Conservation (phyloP, 2,329 filamentous ascomycete genomes). For the Cercospora brassicicola region DNA sequence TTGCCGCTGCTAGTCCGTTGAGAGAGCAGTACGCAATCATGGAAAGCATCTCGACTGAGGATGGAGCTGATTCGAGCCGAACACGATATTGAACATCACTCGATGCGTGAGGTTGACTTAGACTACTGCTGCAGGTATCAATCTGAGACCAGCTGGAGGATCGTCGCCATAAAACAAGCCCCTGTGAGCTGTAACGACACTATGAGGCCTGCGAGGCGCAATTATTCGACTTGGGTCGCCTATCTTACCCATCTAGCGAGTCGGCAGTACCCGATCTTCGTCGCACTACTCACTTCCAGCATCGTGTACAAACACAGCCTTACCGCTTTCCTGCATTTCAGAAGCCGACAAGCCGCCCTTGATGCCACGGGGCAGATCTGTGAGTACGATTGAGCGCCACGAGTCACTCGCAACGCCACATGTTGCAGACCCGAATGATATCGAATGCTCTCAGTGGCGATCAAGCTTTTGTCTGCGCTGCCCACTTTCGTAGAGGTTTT, state of each 20-base stretch:
- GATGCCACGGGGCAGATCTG: conserved; percentile 8
- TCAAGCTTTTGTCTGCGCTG: not conserved
- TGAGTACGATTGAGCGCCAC: not conserved
- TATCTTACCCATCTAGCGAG: too few species aligned
- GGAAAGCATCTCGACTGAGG: too few species aligned
- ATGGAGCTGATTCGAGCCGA: too few species aligned
- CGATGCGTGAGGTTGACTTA: too few species aligned
- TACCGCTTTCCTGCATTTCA: conserved; percentile 10
- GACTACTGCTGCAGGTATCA: too few species aligned
- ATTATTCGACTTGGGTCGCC: not conserved
- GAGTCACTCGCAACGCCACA: conserved; percentile 11
- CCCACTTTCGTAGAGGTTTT: not conserved
- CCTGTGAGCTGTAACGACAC: too few species aligned
- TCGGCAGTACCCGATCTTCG: not conserved
- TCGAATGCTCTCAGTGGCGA: not conserved
- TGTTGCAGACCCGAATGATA: conserved; percentile 7
- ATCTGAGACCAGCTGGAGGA: too few species aligned
- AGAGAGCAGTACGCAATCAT: not conserved
- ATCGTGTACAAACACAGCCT: not conserved
- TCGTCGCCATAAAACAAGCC: too few species aligned
- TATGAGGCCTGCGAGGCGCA: not conserved
- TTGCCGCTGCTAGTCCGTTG: not conserved
- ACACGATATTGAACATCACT: too few species aligned
- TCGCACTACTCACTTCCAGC: not conserved
- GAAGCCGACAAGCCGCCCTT: not conserved